Conservation (phyloP, 176 grass and related monocot species). For the Puccinellia tenuiflora region DNA sequence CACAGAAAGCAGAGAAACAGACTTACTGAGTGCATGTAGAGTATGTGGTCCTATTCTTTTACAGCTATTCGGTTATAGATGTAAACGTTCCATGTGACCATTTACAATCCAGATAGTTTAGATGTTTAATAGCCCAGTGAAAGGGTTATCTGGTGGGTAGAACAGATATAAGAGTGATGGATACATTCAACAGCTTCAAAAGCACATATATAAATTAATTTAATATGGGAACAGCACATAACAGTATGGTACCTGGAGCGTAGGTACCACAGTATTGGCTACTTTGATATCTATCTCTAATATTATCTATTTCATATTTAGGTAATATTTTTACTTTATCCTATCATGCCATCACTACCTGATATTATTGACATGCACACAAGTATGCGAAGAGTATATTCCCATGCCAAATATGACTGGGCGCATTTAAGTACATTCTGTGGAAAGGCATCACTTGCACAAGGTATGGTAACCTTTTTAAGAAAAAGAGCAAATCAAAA, state of each 20-base stretch:
- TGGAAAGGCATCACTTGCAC: neutral
- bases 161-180: neutral
- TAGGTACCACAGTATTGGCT: neutral
- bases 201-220: neutral
- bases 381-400: neutral
- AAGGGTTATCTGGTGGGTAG: neutral
- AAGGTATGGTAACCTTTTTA: neutral
- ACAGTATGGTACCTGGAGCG: neutral
- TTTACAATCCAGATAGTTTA: neutral
- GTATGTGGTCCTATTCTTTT: neutral
- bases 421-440: neutral
- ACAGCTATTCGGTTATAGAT: neutral
- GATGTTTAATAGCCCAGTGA: neutral
- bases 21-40: neutral
- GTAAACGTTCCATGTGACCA: neutral
- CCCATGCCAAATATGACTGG: neutral
- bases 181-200: neutral
- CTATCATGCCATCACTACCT: neutral
- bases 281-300: neutral
- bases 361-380: neutral
- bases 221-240: neutral
- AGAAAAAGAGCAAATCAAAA: slow-evolving; percentile 6
- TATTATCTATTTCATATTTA: neutral
- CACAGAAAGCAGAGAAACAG: neutral
- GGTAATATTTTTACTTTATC: neutral